These are phyloP conservation scores for Colletotrichum australisinense DNA, from an alignment of 2,329 filamentous ascomycete genomes.

Conservation along the genomic window DNA sequence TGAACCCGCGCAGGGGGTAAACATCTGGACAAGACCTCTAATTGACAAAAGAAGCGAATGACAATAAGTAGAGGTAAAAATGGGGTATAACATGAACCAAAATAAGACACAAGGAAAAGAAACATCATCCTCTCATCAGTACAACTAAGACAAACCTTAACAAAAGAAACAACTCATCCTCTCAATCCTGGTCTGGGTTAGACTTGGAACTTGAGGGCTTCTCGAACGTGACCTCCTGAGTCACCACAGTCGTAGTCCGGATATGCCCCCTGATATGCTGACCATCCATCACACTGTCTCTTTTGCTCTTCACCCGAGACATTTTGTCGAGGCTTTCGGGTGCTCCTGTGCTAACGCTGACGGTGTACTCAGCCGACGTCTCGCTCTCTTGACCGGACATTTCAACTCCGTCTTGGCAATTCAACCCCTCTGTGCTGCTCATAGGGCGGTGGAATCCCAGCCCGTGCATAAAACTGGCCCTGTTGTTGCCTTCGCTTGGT, in stretches of 20 bases:
- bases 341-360: conserved; percentile 23
- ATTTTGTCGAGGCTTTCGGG: neutral
- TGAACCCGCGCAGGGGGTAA: neutral
- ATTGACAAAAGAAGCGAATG: neutral
- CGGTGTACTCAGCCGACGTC: conserved; percentile 15
- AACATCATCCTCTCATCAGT: neutral
- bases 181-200: neutral
- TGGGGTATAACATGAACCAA: neutral
- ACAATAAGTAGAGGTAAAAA: neutral
- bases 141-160: neutral
- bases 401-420: conserved; percentile 20
- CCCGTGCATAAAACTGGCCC: conserved; percentile 29
- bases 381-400: neutral
- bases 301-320: neutral
- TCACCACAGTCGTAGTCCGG: conserved; percentile 40
- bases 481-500: conserved; percentile 27
- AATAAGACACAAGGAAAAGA: neutral
- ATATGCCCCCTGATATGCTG: conserved; percentile 21
- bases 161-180: neutral
- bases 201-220: neutral
- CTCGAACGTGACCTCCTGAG: conserved; percentile 33
- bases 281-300: neutral
- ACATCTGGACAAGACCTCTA: neutral
- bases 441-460: neutral
- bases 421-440: conserved; percentile 6